Conservation (phyloP, 805 yeast species). For the Saturnispora zaruensis region DNA sequence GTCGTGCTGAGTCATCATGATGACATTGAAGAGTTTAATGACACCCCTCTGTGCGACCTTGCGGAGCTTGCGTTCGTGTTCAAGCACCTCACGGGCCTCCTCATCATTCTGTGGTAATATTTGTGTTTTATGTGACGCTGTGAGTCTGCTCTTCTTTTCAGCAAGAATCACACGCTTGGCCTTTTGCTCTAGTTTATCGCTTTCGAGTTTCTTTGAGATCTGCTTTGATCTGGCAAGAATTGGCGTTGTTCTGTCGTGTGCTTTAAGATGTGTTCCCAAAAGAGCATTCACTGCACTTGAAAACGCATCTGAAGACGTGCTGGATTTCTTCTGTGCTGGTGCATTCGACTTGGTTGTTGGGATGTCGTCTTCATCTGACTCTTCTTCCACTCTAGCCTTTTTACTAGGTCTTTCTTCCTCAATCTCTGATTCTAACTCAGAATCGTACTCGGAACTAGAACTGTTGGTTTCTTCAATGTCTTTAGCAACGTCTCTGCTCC, state of each 20-base stretch:
- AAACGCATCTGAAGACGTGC: constrained; percentile 69
- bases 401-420: constrained; percentile 9
- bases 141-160: constrained; percentile 63
- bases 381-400: constrained; percentile 18
- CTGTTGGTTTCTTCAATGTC: not conserved
- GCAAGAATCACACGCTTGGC: constrained; percentile 62
- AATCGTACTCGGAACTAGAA: constrained; percentile 5
- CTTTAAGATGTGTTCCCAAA: constrained; percentile 76
- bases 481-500: not conserved
- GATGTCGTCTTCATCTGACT: constrained; percentile 14
- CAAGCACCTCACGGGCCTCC: constrained; percentile 38
- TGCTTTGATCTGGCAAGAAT: constrained; percentile 78
- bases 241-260: constrained; percentile 84
- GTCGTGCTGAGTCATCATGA: constrained; percentile 67
- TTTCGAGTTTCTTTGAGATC: constrained; percentile 61
- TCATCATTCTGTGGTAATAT: constrained; percentile 57
- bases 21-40: constrained; percentile 26
- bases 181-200: constrained; percentile 72
- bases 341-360: constrained; percentile 14
- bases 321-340: constrained; percentile 48
- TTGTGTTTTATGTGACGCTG: constrained; percentile 58
- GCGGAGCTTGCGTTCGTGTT: constrained; percentile 55
- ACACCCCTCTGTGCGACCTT: constrained; percentile 46
- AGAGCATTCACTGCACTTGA: constrained; percentile 80
- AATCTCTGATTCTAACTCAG: constrained; percentile 12